These are phyloP conservation scores for Pyricularia grisea DNA, from an alignment of 2,329 filamentous ascomycete genomes.

Conservation along the genomic window DNA sequence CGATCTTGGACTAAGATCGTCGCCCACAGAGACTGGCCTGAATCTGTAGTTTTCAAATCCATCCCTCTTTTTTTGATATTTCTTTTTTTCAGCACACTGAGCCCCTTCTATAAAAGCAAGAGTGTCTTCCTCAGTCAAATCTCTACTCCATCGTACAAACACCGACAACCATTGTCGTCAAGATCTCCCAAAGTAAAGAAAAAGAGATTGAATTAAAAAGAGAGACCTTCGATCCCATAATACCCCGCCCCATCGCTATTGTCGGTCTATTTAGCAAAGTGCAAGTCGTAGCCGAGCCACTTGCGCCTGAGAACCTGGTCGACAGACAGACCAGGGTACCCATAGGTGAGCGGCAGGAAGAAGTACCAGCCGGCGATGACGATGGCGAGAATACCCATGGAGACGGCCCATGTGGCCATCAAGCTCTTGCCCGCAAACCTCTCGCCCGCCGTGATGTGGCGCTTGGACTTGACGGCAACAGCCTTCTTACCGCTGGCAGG, in stretches of 20 bases:
- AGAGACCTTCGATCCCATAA: not conserved
- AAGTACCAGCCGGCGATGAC: conserved; percentile 77
- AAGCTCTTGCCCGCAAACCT: conserved; percentile 73
- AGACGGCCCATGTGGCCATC: conserved; percentile 69
- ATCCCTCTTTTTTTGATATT: too few relatives aligned
- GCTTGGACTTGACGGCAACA: conserved; percentile 29
- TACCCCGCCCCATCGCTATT: not conserved
- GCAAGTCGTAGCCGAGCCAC: conserved; percentile 94
- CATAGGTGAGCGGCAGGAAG: conserved; percentile 93
- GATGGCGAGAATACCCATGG: conserved; percentile 55
- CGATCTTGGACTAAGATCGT: not conserved
- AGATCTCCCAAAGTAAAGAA: not conserved
- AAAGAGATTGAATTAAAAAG: not conserved
- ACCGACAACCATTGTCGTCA: not conserved
- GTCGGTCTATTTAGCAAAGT: conserved; percentile 80
- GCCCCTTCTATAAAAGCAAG: not conserved
- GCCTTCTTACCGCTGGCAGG: conserved; percentile 36
- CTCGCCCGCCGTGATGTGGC: conserved; percentile 70
- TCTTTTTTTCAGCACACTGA: not conserved
- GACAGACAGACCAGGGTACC: conserved; percentile 77
- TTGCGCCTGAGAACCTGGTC: conserved; percentile 74
- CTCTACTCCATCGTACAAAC: not conserved
- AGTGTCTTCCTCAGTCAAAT: not conserved
- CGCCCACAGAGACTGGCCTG: too few relatives aligned
- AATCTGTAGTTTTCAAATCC: not conserved